phyloP scores from a whole-genome alignment of 2,329 filamentous ascomycete genomes.

The Aureobasidium leucospermi region DNA sequence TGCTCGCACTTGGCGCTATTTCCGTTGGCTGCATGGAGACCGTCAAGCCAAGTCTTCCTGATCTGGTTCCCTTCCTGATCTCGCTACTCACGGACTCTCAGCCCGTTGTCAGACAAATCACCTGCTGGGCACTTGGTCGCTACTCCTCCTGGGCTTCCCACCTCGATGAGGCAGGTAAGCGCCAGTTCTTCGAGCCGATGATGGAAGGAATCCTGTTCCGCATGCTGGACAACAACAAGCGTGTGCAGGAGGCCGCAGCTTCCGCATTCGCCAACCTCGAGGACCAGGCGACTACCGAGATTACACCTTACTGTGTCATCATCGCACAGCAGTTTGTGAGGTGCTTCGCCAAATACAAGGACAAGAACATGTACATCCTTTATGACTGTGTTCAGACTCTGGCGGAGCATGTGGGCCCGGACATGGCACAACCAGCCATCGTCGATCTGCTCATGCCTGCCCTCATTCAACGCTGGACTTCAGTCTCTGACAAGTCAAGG shows the following conservation, averaged over 20 bases:
- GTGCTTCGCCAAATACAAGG: slow-evolving; percentile 94
- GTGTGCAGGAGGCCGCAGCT: slow-evolving; percentile 91
- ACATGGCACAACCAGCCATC: slow-evolving; percentile 73
- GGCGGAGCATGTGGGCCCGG: slow-evolving; percentile 79
- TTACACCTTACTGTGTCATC: slow-evolving; percentile 79
- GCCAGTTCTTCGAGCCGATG: slow-evolving; percentile 83
- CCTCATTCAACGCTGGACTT: slow-evolving; percentile 79
- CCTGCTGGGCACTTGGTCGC: slow-evolving; percentile 91
- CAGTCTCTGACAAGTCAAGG: slow-evolving; percentile 77
- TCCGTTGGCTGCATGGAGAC: slow-evolving; percentile 89
- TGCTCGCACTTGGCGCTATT: slow-evolving; percentile 87
- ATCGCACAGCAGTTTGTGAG: slow-evolving; percentile 88
- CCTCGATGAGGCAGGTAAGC: slow-evolving; percentile 60
- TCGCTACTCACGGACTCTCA: slow-evolving; percentile 76
- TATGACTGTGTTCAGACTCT: slow-evolving; percentile 98
- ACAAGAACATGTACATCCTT: slow-evolving; percentile 96
- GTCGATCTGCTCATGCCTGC: slow-evolving; percentile 86
- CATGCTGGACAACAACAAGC: slow-evolving; percentile 97
- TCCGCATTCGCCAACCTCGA: slow-evolving; percentile 95
- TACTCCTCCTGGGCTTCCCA: slow-evolving; percentile 90
- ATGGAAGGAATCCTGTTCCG: slow-evolving; percentile 92
- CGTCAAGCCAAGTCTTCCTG: slow-evolving; percentile 81
- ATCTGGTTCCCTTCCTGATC: slow-evolving; percentile 85
- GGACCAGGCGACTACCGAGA: slow-evolving; percentile 75
- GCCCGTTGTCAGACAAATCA: slow-evolving; percentile 90